Percentiles rank a stretch among this genome's conserved stretches.
These are phyloP conservation scores for Vitis riparia DNA, from an alignment of 164 flowering plant species.

Conservation along the genomic window DNA sequence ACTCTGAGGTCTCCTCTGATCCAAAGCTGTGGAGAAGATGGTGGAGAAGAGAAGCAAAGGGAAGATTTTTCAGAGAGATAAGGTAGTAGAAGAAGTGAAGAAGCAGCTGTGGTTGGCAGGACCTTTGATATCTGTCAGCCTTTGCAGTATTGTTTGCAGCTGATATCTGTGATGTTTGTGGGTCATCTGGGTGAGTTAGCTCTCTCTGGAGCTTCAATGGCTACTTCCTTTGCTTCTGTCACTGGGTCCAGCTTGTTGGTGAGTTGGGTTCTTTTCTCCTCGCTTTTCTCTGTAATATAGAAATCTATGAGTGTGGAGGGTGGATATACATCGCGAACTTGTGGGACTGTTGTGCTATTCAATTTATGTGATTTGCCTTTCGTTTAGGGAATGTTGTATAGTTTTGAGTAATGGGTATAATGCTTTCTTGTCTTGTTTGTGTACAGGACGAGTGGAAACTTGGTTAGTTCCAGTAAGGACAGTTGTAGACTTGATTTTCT, in stretches of 20 bases:
- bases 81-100: constrained; percentile 52
- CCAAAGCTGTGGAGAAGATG: constrained; percentile 6
- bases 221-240: constrained; percentile 69
- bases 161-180: constrained; percentile 72
- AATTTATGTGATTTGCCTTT: too few relatives aligned
- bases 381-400: too few relatives aligned
- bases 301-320: too few relatives aligned
- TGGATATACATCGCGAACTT: too few relatives aligned
- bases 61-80: constrained; percentile 4
- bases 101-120: constrained; percentile 67
- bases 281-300: too few relatives aligned
- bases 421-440: too few relatives aligned
- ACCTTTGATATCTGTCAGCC: constrained; percentile 46
- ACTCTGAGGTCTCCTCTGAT: constrained; percentile 17
- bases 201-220: constrained; percentile 77
- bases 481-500: too few relatives aligned
- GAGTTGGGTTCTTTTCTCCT: constrained; percentile 4
- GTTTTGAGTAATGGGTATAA: too few relatives aligned
- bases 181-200: constrained; percentile 76
- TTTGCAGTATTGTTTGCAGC: constrained; percentile 51
- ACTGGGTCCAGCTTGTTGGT: constrained; percentile 80
- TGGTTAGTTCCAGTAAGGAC: too few relatives aligned
- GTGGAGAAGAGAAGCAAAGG: neutral
- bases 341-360: too few relatives aligned
- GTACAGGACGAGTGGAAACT: too few relatives aligned